These are phyloP conservation scores for Mortierella sp. DNA, from an alignment of 371 early-diverging fungal genomes.

Conservation along the genomic window DNA sequence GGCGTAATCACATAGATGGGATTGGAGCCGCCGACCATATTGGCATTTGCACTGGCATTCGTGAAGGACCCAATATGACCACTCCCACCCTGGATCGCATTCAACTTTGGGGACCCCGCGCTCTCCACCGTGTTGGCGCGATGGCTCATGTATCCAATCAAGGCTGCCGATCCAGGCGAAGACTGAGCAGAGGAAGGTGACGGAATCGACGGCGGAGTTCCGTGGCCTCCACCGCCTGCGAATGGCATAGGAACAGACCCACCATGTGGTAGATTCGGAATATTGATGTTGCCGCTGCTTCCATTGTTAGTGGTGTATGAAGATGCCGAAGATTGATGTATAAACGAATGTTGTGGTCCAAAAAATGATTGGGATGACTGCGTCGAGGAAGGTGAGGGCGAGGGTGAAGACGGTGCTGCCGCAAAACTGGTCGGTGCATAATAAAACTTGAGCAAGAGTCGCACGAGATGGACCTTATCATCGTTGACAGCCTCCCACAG, in stretches of 20 bases:
- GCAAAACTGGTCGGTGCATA: constrained; percentile 52
- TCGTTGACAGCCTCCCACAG: constrained; percentile 51
- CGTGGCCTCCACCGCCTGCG: constrained; percentile 36
- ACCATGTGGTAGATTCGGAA: constrained; percentile 37
- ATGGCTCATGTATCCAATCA: constrained; percentile 47
- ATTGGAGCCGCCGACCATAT: constrained; percentile 49
- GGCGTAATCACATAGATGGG: constrained; percentile 50
- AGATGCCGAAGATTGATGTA: constrained; percentile 47
- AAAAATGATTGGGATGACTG: constrained; percentile 54
- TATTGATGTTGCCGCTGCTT: constrained; percentile 45
- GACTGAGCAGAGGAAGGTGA: constrained; percentile 55
- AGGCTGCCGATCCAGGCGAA: constrained; percentile 40
- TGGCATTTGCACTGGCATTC: constrained; percentile 51
- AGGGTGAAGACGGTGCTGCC: constrained; percentile 46
- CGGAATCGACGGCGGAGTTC: constrained; percentile 47
- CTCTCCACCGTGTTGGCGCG: constrained; percentile 23
- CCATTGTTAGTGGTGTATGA: constrained; percentile 53
- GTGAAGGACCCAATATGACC: constrained; percentile 45
- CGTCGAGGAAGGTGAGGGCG: constrained; percentile 52
- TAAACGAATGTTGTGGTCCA: constrained; percentile 42
- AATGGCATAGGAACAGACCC: constrained; percentile 48
- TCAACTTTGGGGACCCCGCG: constrained; percentile 34
- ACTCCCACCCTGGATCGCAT: constrained; percentile 31
- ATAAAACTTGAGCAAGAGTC: constrained; percentile 49
- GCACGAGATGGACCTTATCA: constrained; percentile 46